Percentiles rank a stretch among this genome's conserved stretches.
Evolutionary conservation across 2,329 filamentous ascomycete species (phyloP).

Genomic region (Sphaceloma murrayae): DNA sequence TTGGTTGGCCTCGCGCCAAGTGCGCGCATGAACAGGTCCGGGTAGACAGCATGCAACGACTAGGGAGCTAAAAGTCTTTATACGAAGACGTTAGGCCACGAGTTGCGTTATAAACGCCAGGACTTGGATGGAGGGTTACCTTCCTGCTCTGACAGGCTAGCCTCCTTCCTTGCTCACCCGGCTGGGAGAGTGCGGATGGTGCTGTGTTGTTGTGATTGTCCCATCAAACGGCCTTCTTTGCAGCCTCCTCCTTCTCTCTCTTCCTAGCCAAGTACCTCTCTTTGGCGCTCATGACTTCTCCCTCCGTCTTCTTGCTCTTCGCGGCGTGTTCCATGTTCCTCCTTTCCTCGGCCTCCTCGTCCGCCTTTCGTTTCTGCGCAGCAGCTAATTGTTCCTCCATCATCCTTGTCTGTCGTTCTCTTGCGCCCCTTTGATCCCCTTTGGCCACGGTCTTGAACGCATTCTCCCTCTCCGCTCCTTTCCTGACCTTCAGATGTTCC

Average conservation of each 20-base stretch:
- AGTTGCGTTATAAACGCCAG: too few relatives aligned
- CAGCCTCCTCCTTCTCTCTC: constrained; percentile 17
- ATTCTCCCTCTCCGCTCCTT: constrained; percentile 15
- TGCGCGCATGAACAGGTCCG: too few relatives aligned
- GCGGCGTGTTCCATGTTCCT: constrained; percentile 52
- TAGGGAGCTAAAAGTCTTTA: too few relatives aligned
- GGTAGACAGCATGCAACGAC: too few relatives aligned
- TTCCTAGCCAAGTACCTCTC: constrained; percentile 62
- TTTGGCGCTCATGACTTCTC: constrained; percentile 66
- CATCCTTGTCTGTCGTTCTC: constrained; percentile 70
- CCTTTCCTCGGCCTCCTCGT: constrained; percentile 58
- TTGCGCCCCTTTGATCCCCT: constrained; percentile 49
- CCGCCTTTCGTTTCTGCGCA: constrained; percentile 59
- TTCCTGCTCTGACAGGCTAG: too few relatives aligned
- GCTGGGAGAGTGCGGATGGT: too few relatives aligned
- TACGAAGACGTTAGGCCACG: too few relatives aligned
- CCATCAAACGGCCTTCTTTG: constrained; percentile 10
- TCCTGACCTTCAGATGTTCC: constrained; percentile 26
- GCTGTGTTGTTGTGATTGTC: too few relatives aligned
- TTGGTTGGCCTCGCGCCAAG: too few relatives aligned
- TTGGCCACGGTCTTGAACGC: constrained; percentile 24
- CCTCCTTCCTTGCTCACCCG: too few relatives aligned
- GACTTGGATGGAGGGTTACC: too few relatives aligned
- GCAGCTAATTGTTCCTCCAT: constrained; percentile 67
- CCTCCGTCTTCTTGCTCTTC: constrained; percentile 70